A percentile compares a stretch with the other conserved stretches of the same genome.
These are phyloP conservation scores for Yamadazyma mexicana DNA, from an alignment of 1,139 yeast genomes.

Conservation along the genomic window DNA sequence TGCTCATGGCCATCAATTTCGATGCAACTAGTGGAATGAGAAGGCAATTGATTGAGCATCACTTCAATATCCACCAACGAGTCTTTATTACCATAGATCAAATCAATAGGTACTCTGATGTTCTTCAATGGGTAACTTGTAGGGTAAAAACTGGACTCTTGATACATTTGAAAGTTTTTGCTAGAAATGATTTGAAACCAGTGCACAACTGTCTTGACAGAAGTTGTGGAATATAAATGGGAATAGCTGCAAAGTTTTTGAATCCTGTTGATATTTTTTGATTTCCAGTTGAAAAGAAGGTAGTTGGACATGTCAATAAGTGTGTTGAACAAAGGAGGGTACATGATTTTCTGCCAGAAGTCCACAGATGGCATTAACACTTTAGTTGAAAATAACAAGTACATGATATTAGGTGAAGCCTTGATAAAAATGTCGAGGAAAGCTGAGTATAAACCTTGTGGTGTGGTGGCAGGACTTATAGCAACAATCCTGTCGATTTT, in stretches of 20 bases:
- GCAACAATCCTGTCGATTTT: conserved; percentile 76
- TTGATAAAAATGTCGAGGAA: conserved; percentile 75
- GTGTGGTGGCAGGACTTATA: conserved; percentile 92
- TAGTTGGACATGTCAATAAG: conserved; percentile 70
- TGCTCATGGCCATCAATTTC: conserved; percentile 75
- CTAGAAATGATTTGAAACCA: conserved; percentile 92
- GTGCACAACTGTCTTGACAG: conserved; percentile 90
- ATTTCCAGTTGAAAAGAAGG: conserved; percentile 75
- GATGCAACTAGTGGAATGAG: conserved; percentile 30
- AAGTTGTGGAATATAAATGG: conserved; percentile 85
- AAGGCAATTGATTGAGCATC: conserved; percentile 59
- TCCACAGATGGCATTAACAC: conserved; percentile 73
- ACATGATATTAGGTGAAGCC: conserved; percentile 76
- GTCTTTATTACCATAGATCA: conserved; percentile 79
- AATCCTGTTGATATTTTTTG: conserved; percentile 62
- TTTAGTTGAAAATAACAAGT: conserved; percentile 69
- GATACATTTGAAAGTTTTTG: conserved; percentile 86
- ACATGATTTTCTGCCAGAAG: conserved; percentile 81
- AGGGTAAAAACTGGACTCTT: conserved; percentile 51
- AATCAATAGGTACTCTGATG: conserved; percentile 66
- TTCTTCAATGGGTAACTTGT: conserved; percentile 50
- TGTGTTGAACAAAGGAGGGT: conserved; percentile 77
- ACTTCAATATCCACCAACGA: conserved; percentile 82
- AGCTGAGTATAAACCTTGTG: conserved; percentile 76
- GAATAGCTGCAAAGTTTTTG: conserved; percentile 80